phyloP scores from a whole-genome alignment of 2,329 filamentous ascomycete species.

The Metarhizium album region DNA sequence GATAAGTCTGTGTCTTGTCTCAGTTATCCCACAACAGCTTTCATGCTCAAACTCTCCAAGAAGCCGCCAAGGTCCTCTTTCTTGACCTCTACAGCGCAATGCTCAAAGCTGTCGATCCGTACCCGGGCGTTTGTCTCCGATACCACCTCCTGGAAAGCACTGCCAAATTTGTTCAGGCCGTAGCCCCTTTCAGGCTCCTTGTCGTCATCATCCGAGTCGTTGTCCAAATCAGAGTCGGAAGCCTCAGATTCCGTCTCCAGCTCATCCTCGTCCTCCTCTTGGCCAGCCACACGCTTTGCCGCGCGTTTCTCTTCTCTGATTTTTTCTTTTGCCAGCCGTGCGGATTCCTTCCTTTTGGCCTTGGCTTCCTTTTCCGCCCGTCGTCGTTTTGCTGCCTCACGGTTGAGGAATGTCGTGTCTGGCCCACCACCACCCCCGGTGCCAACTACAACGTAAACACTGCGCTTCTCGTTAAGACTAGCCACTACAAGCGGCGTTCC shows the following conservation, averaged over 20 bases:
- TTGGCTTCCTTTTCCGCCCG: constrained; percentile 53
- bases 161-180: constrained; percentile 82
- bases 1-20: neutral
- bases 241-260: constrained; percentile 32
- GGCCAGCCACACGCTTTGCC: constrained; percentile 37
- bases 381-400: constrained; percentile 53
- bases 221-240: constrained; percentile 31
- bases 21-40: constrained; percentile 61
- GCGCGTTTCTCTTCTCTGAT: constrained; percentile 50
- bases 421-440: constrained; percentile 79
- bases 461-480: constrained; percentile 74
- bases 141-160: constrained; percentile 90
- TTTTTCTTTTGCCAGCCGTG: constrained; percentile 44
- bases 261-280: constrained; percentile 41
- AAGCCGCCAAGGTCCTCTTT: constrained; percentile 91
- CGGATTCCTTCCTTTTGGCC: constrained; percentile 49
- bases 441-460: constrained; percentile 86
- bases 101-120: constrained; percentile 91
- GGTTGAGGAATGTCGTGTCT: constrained; percentile 57
- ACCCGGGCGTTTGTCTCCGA: constrained; percentile 83
- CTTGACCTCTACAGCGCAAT: constrained; percentile 94
- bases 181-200: constrained; percentile 50
- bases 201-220: constrained; percentile 43
- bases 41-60: constrained; percentile 83
- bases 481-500: constrained; percentile 85